Evolutionary conservation across 176 grass and related monocot species (phyloP).

Genomic region (Zoysia japonica): DNA sequence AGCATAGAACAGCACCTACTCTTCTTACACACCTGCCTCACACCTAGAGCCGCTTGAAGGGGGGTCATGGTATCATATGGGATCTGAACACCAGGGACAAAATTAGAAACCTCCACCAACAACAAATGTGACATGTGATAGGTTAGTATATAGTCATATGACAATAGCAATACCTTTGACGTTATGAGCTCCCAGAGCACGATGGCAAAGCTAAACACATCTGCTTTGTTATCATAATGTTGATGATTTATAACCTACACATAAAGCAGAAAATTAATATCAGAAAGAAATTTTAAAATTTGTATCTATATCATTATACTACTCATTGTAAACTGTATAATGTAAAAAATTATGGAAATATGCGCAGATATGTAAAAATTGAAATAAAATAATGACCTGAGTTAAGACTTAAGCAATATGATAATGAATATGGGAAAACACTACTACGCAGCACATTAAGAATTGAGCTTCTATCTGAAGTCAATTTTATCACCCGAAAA

Average conservation of each 20-base stretch:
- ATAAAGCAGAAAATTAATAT: conserved; percentile 19
- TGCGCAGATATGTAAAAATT: not conserved
- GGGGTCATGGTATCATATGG: conserved; percentile 97
- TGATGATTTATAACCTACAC: conserved; percentile 96
- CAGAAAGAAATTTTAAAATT: conserved; percentile 22
- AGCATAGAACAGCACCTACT: not conserved
- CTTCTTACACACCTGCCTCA: conserved; percentile 66
- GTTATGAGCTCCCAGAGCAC: conserved; percentile 98
- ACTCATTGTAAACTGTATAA: conserved; percentile 6
- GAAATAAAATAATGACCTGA: conserved; percentile 10
- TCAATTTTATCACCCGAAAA: conserved; percentile 23
- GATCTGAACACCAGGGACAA: conserved; percentile 53
- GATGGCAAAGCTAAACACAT: conserved; percentile 97
- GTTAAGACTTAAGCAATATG: not conserved
- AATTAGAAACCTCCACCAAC: conserved; percentile 19
- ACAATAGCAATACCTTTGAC: conserved; percentile 55
- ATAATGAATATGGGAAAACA: conserved; percentile 19
- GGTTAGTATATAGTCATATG: not conserved
- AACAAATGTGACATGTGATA: not conserved
- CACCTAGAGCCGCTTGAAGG: conserved; percentile 91
- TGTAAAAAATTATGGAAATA: not conserved
- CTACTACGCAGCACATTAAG: conserved; percentile 6
- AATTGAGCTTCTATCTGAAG: conserved; percentile 1
- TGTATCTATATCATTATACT: not conserved
- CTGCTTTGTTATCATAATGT: conserved; percentile 90